phyloP scores from a whole-genome alignment of 768 basidiomycete species.

The Tylopilus subfusipes region DNA sequence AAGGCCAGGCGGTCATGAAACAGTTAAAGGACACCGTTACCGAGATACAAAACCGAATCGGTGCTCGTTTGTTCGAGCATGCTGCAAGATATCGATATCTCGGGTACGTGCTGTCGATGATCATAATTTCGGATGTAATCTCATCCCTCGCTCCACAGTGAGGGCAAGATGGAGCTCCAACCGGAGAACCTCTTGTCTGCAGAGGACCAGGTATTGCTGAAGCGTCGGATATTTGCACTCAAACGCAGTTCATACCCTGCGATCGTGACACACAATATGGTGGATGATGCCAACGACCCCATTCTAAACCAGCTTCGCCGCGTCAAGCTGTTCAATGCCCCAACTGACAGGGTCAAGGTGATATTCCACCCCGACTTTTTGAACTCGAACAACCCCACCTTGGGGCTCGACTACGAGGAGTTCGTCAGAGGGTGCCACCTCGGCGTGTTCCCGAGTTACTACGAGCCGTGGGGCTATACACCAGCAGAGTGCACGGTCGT shows the following conservation, averaged over 20 bases:
- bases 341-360: slow-evolving; percentile 91
- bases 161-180: slow-evolving; percentile 70
- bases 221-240: slow-evolving; percentile 94
- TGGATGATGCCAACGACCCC: slow-evolving; percentile 87
- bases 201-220: slow-evolving; percentile 92
- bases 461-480: slow-evolving; percentile 95
- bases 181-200: slow-evolving; percentile 77
- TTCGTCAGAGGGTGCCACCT: slow-evolving; percentile 98
- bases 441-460: slow-evolving; percentile 97
- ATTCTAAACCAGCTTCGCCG: slow-evolving; percentile 93
- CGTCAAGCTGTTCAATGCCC: slow-evolving; percentile 88
- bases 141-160: slow-evolving; percentile 37
- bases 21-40: slow-evolving; percentile 94
- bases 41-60: slow-evolving; percentile 92
- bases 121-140: not conserved
- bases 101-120: slow-evolving; percentile 52
- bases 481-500: slow-evolving; percentile 99
- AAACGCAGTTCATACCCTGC: slow-evolving; percentile 94
- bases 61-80: slow-evolving; percentile 89
- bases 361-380: slow-evolving; percentile 98
- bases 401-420: slow-evolving; percentile 98
- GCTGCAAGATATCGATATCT: slow-evolving; percentile 91
- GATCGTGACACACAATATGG: slow-evolving; percentile 98
- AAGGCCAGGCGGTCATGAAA: slow-evolving; percentile 96
- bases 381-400: slow-evolving; percentile 95